phyloP scores from a whole-genome alignment of 208 protist genomes.

The Trypanosoma cruzi region DNA sequence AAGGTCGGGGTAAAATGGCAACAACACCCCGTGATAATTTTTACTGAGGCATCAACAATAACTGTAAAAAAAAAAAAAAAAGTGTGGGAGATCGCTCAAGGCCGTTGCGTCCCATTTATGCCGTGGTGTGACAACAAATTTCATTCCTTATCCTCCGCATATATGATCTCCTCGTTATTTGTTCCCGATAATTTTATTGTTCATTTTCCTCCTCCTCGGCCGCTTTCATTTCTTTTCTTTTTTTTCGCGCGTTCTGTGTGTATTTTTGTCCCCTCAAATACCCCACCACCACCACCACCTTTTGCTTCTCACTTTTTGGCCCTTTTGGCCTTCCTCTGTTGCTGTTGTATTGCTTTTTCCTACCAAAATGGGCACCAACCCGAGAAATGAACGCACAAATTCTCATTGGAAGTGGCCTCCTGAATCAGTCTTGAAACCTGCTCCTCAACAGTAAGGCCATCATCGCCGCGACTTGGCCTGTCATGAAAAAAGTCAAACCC shows the following conservation, averaged over 20 bases:
- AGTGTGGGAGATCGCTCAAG: not conserved
- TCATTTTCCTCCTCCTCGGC: not conserved
- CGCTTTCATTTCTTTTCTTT: not conserved
- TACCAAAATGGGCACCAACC: slow-evolving; percentile 99
- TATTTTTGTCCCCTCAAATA: not conserved
- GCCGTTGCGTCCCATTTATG: not conserved
- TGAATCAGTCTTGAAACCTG: slow-evolving; percentile 95
- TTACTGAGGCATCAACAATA: not conserved
- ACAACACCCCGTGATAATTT: not conserved
- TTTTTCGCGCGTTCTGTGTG: not conserved
- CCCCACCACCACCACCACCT: no score
- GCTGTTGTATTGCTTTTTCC: not conserved
- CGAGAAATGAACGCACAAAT: slow-evolving; percentile 98
- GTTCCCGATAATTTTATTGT: slow-evolving; percentile 4
- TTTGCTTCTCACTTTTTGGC: not conserved
- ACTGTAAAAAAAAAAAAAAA: slow-evolving; percentile 1
- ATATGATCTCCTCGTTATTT: slow-evolving; percentile 13
- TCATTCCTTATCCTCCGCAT: not conserved
- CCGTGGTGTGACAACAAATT: not conserved
- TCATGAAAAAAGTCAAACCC: slow-evolving; percentile 95
- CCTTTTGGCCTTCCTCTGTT: not conserved
- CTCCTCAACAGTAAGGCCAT: slow-evolving; percentile 73
- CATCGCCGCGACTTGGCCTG: slow-evolving; percentile 31
- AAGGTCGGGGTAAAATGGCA: not conserved
- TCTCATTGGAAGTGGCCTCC: slow-evolving; percentile 98